These are phyloP conservation scores for Furcasterigmium sp. DNA, from an alignment of 2,329 filamentous ascomycete species.

Conservation along the genomic window DNA sequence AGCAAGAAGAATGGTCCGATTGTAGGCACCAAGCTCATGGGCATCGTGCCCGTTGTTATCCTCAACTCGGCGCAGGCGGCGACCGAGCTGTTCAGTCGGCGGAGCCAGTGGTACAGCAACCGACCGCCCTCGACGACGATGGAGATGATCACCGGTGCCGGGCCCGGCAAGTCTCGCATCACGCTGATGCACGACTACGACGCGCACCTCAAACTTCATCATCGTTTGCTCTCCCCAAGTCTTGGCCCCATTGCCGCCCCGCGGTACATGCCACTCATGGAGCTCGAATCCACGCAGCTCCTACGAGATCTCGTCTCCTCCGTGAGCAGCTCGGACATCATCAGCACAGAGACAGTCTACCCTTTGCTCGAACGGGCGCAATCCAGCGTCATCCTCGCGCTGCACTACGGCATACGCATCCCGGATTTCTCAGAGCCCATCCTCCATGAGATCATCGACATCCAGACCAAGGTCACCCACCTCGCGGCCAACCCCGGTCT, in stretches of 20 bases:
- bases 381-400: constrained; percentile 28
- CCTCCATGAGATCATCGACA: constrained; percentile 15
- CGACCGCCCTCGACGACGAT: constrained; percentile 13
- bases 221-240: constrained; percentile 29
- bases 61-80: constrained; percentile 13
- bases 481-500: constrained; percentile 21
- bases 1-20: constrained; percentile 10
- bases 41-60: constrained; percentile 13
- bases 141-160: constrained; percentile 17
- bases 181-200: constrained; percentile 25
- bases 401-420: constrained; percentile 30
- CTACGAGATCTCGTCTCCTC: constrained; percentile 22
- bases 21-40: constrained; percentile 13
- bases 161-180: constrained; percentile 11
- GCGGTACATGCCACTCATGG: constrained; percentile 34
- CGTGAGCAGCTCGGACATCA: background rate
- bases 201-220: constrained; percentile 29
- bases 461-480: constrained; percentile 20
- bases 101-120: constrained; percentile 16
- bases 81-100: constrained; percentile 14
- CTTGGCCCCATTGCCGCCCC: constrained; percentile 20
- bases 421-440: constrained; percentile 16
- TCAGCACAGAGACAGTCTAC: constrained; percentile 16
- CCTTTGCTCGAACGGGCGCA: constrained; percentile 27
- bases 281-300: constrained; percentile 39